A percentile compares a stretch with the other conserved stretches of the same genome.
These are phyloP conservation scores for Entonaema liquescens DNA, from an alignment of 495 filamentous ascomycete genomes.

Conservation along the genomic window DNA sequence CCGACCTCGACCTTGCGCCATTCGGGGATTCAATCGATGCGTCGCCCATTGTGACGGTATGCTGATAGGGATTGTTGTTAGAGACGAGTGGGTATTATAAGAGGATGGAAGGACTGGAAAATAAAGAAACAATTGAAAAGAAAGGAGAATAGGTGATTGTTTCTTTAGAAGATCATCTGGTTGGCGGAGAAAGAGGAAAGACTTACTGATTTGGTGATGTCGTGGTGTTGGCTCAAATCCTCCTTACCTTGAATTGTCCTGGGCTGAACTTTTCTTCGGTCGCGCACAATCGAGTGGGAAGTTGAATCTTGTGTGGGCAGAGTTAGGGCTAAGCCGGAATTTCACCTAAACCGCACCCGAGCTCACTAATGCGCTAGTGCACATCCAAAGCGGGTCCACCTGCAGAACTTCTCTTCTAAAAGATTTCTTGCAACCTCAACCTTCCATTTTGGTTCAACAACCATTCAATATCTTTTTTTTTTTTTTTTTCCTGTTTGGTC, in stretches of 20 bases:
- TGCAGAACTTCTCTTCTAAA: slow-evolving; percentile 27
- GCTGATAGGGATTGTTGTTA: slow-evolving; percentile 33
- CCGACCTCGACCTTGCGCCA: slow-evolving; percentile 98
- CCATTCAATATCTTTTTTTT: background rate
- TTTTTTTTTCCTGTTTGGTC: background rate
- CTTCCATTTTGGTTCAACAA: background rate
- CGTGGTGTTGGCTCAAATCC: slow-evolving; percentile 35
- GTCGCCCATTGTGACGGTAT: slow-evolving; percentile 59
- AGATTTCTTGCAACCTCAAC: slow-evolving; percentile 8
- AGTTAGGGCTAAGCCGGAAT: slow-evolving; percentile 42
- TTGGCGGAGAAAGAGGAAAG: slow-evolving; percentile 1
- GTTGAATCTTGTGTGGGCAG: slow-evolving; percentile 39
- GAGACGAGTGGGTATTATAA: slow-evolving; percentile 15
- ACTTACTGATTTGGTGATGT: slow-evolving; percentile 42
- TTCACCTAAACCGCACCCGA: slow-evolving; percentile 35
- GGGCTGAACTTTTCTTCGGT: slow-evolving; percentile 35
- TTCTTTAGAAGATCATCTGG: background rate
- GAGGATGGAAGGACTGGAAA: background rate
- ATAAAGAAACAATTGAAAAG: background rate
- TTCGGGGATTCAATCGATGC: slow-evolving; percentile 72
- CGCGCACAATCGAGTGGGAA: slow-evolving; percentile 32
- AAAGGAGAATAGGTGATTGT: background rate
- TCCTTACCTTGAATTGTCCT: slow-evolving; percentile 40
- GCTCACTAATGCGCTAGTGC: slow-evolving; percentile 1
- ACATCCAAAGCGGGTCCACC: background rate